Evolutionary conservation across 2,329 filamentous ascomycete species (phyloP).

Genomic region (Canariomyces notabilis): DNA sequence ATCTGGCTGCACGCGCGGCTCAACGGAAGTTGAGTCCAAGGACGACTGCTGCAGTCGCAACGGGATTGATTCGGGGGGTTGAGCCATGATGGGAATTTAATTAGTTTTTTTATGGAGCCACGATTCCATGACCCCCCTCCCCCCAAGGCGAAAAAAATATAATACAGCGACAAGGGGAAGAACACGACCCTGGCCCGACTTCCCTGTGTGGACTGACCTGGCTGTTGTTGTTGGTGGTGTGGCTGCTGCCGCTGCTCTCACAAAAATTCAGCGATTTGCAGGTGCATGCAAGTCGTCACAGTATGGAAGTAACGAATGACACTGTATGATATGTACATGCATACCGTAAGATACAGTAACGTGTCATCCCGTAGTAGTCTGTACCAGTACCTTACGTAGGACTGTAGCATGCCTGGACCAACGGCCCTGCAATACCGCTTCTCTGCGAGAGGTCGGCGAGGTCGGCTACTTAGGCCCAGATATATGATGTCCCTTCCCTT

Average conservation of each 20-base stretch:
- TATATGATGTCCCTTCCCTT: too few relatives aligned
- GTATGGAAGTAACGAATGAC: too few relatives aligned
- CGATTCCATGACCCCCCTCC: slow-evolving; percentile 30
- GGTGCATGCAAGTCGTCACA: slow-evolving; percentile 4
- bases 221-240: slow-evolving; percentile 24
- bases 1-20: slow-evolving; percentile 22
- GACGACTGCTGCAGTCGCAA: slow-evolving; percentile 23
- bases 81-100: slow-evolving; percentile 37
- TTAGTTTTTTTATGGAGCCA: slow-evolving; percentile 38
- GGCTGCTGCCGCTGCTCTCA: slow-evolving; percentile 23
- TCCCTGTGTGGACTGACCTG: slow-evolving; percentile 27
- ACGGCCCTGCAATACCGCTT: too few relatives aligned
- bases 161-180: slow-evolving; percentile 29
- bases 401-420: too few relatives aligned
- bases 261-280: slow-evolving; percentile 24
- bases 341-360: too few relatives aligned
- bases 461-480: too few relatives aligned
- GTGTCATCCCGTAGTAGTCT: too few relatives aligned
- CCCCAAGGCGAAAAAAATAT: slow-evolving; percentile 28
- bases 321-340: too few relatives aligned
- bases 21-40: slow-evolving; percentile 22
- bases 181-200: slow-evolving; percentile 32
- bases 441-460: too few relatives aligned
- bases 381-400: too few relatives aligned
- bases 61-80: slow-evolving; percentile 26